Base-by-base conservation (phyloP, 768 basidiomycete genomes). In the Boletus insuetus region DNA sequence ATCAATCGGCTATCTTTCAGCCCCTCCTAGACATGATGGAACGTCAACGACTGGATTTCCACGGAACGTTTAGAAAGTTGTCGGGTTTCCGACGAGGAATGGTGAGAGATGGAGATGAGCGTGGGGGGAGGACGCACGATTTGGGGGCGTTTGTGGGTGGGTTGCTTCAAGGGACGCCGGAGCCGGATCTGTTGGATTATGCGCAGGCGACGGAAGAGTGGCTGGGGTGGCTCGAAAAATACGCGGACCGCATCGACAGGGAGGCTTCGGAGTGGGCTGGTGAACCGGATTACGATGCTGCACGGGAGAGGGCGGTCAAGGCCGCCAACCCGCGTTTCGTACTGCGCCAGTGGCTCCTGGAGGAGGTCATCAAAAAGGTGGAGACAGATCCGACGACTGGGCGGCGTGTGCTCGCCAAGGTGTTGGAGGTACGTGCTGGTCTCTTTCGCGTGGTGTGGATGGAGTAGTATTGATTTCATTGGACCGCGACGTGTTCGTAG, bases 281-380 rank as follows among this genome's bases (percentile, higher is more conserved):
- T 22, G 67, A 62, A 17, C 53, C 40, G 24, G 76, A 79, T 40
- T 64, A 76, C 35, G 80, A 83, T 46, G 72, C 58, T 1, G 79
- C 78, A 56, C 73, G 86, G 49, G 71, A 76, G 54, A 70, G 64
- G 14, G 83, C 77, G 35, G 80, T 82, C 74, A 79, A 75, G 57
- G 69, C 58, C 22, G 83, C 78, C 29, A 99, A 99, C 67, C 97
- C 97, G 17, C 78, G 94, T 35, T 98, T 99, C 71, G 85, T 96
- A 34, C 72, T 98, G 55, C 77, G 97, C 56, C 97, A 98, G 72
- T 98, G 97, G 97, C 75, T 98, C 10, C 77, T 99, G 34, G 94
- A 98, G 69, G 95, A 98, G 65, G 87, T 91, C 22, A 98, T 98
- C 66, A 71, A 73, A 58, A 81, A 81, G 59, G 81, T 93, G 2